Evolutionary conservation across 1,284 basidiomycete species (phyloP), one percentile per base, ranked within the genome.

Genomic region (Stereum hirsutum): DNA sequence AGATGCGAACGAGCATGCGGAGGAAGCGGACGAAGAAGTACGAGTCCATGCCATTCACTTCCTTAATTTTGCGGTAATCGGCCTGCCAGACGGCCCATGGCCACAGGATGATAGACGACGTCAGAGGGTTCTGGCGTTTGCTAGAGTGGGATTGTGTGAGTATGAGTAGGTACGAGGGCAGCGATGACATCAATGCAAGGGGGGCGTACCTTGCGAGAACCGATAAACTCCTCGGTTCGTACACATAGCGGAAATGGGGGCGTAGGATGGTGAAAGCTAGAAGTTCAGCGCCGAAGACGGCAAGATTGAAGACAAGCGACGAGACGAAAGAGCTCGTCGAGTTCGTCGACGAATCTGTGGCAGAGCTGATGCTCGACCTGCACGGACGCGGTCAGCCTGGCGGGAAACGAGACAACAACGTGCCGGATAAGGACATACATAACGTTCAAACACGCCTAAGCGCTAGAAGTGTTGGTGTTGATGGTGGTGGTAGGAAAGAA

Each of bases 1-100:
- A 74, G 43, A 94, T 69, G 54, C 81, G 76, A 42, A 86, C 60
- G 75, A 90, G 83, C 68, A 88, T 79, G 45, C 83, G 80, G 32
- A 94, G 71, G 61, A 88, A 98, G 44, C 90, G 83, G 38, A 96
- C 78, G 55, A 90, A 97, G 59, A 96, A 84, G 68, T 95, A 99
- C 25, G 92, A 89, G 58, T 99, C 95, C 46, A 90, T 74, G 27
- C 95, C 94, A 52, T 96, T 95, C 47, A 80, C 69, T n/a, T 64
- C 59, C 46, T 72, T 72, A 41, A 88, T 81, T 5, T 74, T 71
- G 15, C 69, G 61, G 55, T 78, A 76, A 55, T 87, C 70, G 6
- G 77, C 68, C 5, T 64, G 66, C 60, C 62, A 78, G 17, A 86
- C 59, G 1, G 72, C 65, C 24, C 71, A 46, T 0, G 81, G 78